Evolutionary conservation across 768 basidiomycete genomes (phyloP).

Genomic region (Termitomyces eurrhizus): DNA sequence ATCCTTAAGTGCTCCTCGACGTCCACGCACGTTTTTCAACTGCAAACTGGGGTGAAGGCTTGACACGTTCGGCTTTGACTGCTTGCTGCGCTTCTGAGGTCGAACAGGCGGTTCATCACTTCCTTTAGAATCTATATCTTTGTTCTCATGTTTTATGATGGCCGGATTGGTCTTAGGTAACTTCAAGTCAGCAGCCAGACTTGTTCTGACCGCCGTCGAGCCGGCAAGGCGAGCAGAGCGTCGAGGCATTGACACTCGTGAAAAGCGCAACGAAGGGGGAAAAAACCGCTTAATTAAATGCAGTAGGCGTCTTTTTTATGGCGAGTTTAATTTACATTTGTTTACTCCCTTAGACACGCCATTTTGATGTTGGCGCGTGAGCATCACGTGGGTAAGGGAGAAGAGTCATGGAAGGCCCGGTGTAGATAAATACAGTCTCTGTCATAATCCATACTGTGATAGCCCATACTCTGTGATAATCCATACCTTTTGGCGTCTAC

Average conservation of each 20-base stretch:
- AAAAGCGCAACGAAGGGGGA: not conserved
- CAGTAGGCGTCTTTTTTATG: too few relatives aligned
- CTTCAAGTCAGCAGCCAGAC: not conserved
- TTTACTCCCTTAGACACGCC: too few relatives aligned
- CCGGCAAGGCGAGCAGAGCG: not conserved
- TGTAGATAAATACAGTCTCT: too few relatives aligned
- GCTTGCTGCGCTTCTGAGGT: conserved; percentile 1
- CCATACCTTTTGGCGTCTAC: too few relatives aligned
- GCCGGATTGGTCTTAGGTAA: not conserved
- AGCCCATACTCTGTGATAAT: too few relatives aligned
- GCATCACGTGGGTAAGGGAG: too few relatives aligned
- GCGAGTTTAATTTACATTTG: too few relatives aligned
- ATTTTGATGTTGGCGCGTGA: too few relatives aligned
- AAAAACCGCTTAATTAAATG: too few relatives aligned
- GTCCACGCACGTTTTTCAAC: conserved; percentile 5
- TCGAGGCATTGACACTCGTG: not conserved
- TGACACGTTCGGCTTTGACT: not conserved
- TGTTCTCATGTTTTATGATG: not conserved
- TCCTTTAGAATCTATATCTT: not conserved
- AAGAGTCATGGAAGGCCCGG: too few relatives aligned
- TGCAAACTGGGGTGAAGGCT: not conserved
- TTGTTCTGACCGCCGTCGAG: not conserved
- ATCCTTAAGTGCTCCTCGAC: conserved; percentile 15
- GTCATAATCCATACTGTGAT: too few relatives aligned
- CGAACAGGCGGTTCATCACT: not conserved